These are phyloP conservation scores for Hymenoscyphus repandus DNA, from an alignment of 2,329 filamentous ascomycete genomes.

Conservation along the genomic window DNA sequence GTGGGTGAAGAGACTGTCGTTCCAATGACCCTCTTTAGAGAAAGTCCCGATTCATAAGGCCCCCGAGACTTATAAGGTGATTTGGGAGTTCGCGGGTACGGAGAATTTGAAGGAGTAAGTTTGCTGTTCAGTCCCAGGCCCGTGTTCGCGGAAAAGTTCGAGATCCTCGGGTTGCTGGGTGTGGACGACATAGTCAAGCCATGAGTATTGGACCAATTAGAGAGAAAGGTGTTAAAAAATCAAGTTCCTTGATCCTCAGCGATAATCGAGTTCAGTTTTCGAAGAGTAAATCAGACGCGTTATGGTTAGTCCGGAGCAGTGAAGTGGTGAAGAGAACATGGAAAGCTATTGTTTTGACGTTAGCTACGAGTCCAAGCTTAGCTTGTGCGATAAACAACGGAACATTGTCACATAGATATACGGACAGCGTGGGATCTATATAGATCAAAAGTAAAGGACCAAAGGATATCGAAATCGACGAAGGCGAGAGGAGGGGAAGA, in stretches of 20 bases:
- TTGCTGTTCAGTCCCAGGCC: constrained; percentile 41
- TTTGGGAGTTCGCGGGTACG: constrained; percentile 57
- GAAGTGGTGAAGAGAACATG: constrained; percentile 11
- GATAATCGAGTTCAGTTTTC: constrained; percentile 4
- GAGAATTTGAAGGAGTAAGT: constrained; percentile 73
- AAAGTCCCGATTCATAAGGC: constrained; percentile 54
- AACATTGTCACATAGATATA: not conserved
- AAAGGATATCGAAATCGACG: not conserved
- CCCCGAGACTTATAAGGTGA: constrained; percentile 50
- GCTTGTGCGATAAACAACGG: constrained; percentile 4
- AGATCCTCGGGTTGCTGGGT: constrained; percentile 27
- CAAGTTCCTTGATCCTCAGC: constrained; percentile 3
- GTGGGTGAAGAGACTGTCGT: constrained; percentile 81
- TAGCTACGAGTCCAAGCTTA: not conserved
- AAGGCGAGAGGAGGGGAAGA: not conserved
- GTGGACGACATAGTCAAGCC: constrained; percentile 33
- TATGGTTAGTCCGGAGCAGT: constrained; percentile 5
- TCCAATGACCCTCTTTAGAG: constrained; percentile 79
- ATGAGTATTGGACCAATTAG: constrained; percentile 22
- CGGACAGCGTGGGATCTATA: constrained; percentile 2
- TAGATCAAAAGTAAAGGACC: not conserved
- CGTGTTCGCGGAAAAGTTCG: constrained; percentile 27
- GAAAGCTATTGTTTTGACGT: constrained; percentile 4
- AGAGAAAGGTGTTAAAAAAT: not conserved
- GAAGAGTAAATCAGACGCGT: constrained; percentile 10